These are phyloP conservation scores for Cylindrotheca closterium DNA, from an alignment of 108 stramenopile genomes.

Conservation along the genomic window DNA sequence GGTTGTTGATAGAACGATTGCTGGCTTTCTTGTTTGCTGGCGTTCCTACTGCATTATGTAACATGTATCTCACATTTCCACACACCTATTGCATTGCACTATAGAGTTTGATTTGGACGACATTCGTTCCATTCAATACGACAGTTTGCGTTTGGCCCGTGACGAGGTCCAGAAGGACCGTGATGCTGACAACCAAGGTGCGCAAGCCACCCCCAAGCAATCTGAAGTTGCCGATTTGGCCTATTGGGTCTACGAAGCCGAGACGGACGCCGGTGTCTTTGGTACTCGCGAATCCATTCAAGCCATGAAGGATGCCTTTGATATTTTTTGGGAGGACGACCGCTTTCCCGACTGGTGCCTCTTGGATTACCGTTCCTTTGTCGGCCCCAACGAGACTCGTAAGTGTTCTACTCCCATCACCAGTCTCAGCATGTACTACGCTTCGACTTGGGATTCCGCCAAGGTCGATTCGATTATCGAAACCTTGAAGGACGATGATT, in stretches of 20 bases:
- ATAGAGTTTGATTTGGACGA: constrained; percentile 48
- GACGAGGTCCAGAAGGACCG: constrained; percentile 23
- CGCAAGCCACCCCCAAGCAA: constrained; percentile 7
- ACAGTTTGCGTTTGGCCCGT: constrained; percentile 37
- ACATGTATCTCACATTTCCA: too few relatives aligned
- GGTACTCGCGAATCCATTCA: constrained; percentile 22
- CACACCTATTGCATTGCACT: too few relatives aligned
- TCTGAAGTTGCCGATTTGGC: constrained; percentile 31
- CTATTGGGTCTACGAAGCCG: constrained; percentile 52
- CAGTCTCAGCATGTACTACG: constrained; percentile 41
- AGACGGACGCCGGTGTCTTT: constrained; percentile 32
- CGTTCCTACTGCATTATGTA: too few relatives aligned
- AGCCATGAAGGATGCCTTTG: constrained; percentile 45
- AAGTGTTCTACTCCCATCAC: constrained; percentile 32
- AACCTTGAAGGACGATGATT: constrained; percentile 22
- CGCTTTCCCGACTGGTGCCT: constrained; percentile 32
- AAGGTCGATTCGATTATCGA: constrained; percentile 37
- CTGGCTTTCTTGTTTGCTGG: too few relatives aligned
- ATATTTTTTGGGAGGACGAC: constrained; percentile 36
- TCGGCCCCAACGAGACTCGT: constrained; percentile 9
- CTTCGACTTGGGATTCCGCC: constrained; percentile 34
- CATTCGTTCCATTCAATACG: constrained; percentile 43
- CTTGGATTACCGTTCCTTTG: constrained; percentile 22
- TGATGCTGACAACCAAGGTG: neutral
- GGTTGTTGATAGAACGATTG: too few relatives aligned